Conservation (phyloP, 495 filamentous ascomycete genomes). For the Trichoderma erinaceum region DNA sequence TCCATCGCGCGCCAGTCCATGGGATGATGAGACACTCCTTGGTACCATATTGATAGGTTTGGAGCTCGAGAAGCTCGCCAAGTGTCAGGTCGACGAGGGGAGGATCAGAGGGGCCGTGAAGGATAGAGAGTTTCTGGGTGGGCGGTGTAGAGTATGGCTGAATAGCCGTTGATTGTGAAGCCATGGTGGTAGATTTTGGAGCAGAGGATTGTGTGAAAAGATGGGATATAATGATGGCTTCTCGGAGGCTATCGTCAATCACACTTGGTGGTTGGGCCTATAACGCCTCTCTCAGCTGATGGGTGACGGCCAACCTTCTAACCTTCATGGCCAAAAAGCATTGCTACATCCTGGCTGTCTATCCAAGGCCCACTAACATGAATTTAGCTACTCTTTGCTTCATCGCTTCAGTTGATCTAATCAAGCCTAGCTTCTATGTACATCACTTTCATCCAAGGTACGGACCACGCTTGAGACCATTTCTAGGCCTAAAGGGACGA, state of each 20-base stretch:
- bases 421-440: neutral
- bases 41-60: conserved; percentile 53
- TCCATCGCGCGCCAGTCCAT: conserved; percentile 61
- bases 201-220: neutral
- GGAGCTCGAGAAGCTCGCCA: conserved; percentile 54
- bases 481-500: neutral
- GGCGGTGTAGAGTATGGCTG: conserved; percentile 20
- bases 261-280: neutral
- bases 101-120: conserved; percentile 55
- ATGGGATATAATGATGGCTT: neutral
- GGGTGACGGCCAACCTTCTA: neutral
- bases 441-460: neutral
- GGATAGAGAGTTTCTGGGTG: conserved; percentile 41
- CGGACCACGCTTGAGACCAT: neutral
- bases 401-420: too few species aligned
- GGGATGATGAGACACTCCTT: conserved; percentile 59
- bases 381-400: too few species aligned
- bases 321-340: neutral
- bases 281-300: neutral
- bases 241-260: neutral
- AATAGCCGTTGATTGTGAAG: neutral
- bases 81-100: conserved; percentile 56
- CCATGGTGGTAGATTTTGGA: neutral
- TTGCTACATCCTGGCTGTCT: too few species aligned
- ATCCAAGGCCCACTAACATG: too few species aligned